Evolutionary conservation across 768 basidiomycete genomes (phyloP).

Genomic region (Suillus sp.): DNA sequence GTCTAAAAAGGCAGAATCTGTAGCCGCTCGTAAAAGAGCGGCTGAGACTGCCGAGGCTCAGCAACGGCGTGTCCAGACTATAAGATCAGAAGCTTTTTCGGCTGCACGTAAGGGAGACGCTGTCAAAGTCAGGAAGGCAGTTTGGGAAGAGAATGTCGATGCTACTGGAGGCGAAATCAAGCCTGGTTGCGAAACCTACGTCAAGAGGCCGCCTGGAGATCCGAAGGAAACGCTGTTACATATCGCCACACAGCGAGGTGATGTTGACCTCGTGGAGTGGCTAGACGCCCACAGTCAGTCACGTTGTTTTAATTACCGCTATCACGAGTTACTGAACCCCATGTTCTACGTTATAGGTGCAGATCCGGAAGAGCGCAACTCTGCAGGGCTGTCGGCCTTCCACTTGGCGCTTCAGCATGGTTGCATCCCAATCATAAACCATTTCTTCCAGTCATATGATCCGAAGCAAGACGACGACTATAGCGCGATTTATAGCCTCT

Average conservation of each 20-base stretch:
- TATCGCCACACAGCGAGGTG: constrained; percentile 58
- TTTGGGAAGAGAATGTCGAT: constrained; percentile 73
- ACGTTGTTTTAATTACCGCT: constrained; percentile 26
- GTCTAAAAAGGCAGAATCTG: constrained; percentile 57
- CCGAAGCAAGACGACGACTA: constrained; percentile 54
- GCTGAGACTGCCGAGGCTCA: constrained; percentile 50
- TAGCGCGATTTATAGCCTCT: constrained; percentile 46
- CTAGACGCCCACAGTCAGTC: constrained; percentile 69
- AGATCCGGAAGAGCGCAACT: constrained; percentile 70
- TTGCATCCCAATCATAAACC: constrained; percentile 51
- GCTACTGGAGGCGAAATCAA: constrained; percentile 72
- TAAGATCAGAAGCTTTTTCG: constrained; percentile 63
- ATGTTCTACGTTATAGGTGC: constrained; percentile 49
- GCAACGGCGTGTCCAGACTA: constrained; percentile 52
- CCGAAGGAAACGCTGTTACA: constrained; percentile 70
- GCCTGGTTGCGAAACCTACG: constrained; percentile 53
- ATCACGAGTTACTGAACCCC: constrained; percentile 20
- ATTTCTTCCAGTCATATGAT: constrained; percentile 64
- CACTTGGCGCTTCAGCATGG: constrained; percentile 63
- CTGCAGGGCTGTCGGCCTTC: constrained; percentile 59
- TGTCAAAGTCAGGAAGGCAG: constrained; percentile 57
- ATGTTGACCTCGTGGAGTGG: constrained; percentile 65
- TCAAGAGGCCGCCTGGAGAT: constrained; percentile 49
- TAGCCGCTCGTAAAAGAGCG: constrained; percentile 46
- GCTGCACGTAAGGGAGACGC: constrained; percentile 61